Evolutionary conservation across 1,139 yeast genomes (phyloP), one percentile per base, ranked within the genome.

Genomic region (Ashbya aceris): DNA sequence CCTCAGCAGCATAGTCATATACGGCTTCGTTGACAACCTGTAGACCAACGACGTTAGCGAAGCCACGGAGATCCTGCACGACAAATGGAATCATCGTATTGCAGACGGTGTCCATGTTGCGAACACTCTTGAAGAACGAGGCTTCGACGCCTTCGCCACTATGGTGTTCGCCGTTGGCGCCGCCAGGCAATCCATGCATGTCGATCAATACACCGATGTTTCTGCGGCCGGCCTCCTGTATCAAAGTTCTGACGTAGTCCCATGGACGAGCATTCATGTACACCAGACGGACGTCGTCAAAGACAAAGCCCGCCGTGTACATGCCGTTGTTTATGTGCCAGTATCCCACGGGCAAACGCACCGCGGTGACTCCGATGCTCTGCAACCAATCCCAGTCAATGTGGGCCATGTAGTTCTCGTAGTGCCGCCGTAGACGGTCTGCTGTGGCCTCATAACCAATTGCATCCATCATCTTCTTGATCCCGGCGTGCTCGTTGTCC

Each of bases 121-220:
- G 48, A 73, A 77, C 35, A 64, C 61, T 39, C 58, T 56, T n/a
- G 66, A 63, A 44, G 69, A 67, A 41, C 51, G 60, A 85, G 85
- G 89, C 57, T 79, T 80, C 12, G 67, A 80, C n/a, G 68, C 80
- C 9, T 74, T 74, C 40, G 7, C 97, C 98, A 53, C 93, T 79
- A 60, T 89, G 97, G 45, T 80, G 77, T 26, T 80, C 81, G 1
- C 77, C 76, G 57, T 91, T 91, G 27, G 96, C 97, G 34, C 96
- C 96, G 9, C 85, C 87, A 2, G 96, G 97, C 26, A 91, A 62
- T 0, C 84, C 96, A 62, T 91, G 98, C 37, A 91, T 58, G 61
- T 91, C 98, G 8, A 89, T 73, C 44, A 91, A 55, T 1, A 89
- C 79, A 8, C 87, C 83, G 47, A 91, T 89, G 26, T 72, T 68